phyloP scores from a whole-genome alignment of 345 rosid genomes.

The Acer saccharum region DNA sequence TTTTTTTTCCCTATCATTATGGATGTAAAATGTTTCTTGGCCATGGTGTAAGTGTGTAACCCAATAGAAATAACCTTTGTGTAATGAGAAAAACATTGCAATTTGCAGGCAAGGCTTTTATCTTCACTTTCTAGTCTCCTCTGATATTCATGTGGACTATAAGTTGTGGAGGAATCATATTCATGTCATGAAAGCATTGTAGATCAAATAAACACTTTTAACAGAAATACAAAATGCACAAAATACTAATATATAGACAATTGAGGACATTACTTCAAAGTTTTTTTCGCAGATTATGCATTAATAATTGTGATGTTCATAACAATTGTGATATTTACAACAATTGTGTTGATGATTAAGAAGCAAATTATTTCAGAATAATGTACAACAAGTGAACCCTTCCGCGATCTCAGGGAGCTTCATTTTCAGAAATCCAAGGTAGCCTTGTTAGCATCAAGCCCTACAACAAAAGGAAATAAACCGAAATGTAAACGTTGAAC shows the following conservation, averaged over 20 bases:
- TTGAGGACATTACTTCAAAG: not conserved
- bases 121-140: not conserved
- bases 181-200: not conserved
- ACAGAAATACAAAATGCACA: not conserved
- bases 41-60: not conserved
- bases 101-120: not conserved
- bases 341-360: not conserved
- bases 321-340: not conserved
- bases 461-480: constrained; percentile 21
- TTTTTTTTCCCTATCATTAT: not conserved
- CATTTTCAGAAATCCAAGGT: constrained; percentile 20
- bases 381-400: not conserved
- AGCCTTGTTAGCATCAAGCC: constrained; percentile 11
- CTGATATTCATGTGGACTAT: not conserved
- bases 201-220: not conserved
- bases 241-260: not conserved
- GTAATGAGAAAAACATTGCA: not conserved
- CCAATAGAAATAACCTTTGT: not conserved
- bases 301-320: not conserved
- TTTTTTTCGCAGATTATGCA: not conserved
- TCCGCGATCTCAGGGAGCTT: constrained; percentile 21
- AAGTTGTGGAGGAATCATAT: not conserved
- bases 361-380: not conserved
- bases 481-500: not conserved
- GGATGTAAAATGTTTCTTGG: not conserved